These are phyloP conservation scores for Triangularia verruculosa DNA, from an alignment of 2,329 filamentous ascomycete species.

Conservation along the genomic window DNA sequence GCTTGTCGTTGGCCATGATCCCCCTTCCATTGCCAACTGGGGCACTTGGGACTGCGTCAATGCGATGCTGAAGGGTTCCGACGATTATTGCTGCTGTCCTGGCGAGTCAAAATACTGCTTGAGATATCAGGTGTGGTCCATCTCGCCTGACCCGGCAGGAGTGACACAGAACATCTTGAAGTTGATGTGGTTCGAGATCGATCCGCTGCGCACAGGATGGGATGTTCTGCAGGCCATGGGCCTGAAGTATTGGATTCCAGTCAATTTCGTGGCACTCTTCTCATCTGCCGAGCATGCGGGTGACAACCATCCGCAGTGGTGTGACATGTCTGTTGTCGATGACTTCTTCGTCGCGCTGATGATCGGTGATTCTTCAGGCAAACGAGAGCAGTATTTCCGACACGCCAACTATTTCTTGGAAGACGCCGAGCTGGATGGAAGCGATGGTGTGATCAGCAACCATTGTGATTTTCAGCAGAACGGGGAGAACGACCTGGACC, in stretches of 20 bases:
- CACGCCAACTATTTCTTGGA: not conserved
- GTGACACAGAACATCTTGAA: not conserved
- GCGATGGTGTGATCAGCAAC: not conserved
- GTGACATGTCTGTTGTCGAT: not conserved
- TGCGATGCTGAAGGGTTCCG: not conserved
- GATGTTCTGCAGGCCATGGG: not conserved
- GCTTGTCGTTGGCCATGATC: not conserved
- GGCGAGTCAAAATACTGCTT: not conserved
- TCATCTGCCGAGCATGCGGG: not conserved
- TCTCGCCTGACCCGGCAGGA: not conserved
- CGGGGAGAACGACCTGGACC: too few species aligned
- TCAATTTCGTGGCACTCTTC: not conserved
- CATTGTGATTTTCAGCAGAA: not conserved
- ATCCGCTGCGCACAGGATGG: not conserved
- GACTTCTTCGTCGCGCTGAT: not conserved
- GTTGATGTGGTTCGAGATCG: not conserved
- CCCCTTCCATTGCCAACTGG: not conserved
- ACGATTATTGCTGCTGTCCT: not conserved
- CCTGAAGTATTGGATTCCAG: not conserved
- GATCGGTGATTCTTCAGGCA: not conserved
- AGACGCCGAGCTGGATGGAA: not conserved
- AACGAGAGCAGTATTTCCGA: not conserved
- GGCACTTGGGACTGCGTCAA: not conserved
- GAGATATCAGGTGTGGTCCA: not conserved
- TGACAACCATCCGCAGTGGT: not conserved